Evolutionary conservation across 805 yeast genomes (phyloP).

Genomic region (Brettanomyces naardenensis): DNA sequence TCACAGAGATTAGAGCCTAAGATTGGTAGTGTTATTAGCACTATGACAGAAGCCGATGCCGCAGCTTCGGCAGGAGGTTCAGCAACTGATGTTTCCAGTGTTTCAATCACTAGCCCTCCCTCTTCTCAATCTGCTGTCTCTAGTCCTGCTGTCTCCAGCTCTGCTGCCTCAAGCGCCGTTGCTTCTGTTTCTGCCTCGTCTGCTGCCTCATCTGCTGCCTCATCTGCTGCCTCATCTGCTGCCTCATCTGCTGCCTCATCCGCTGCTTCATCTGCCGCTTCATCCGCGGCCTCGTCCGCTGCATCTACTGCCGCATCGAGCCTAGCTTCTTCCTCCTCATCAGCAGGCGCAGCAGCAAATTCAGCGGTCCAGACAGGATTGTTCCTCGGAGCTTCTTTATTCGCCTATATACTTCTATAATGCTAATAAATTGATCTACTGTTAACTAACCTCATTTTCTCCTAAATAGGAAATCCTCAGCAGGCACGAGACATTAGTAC

Average conservation of each 20-base stretch:
- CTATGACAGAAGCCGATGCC: slow-evolving; percentile 6
- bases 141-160: slow-evolving; percentile 3
- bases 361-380: slow-evolving; percentile 2
- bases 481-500: too few relatives aligned
- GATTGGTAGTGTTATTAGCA: too few relatives aligned
- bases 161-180: slow-evolving; percentile 1
- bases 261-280: slow-evolving; percentile 3
- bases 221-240: background rate
- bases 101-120: background rate
- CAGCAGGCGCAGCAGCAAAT: too few relatives aligned
- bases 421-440: too few relatives aligned
- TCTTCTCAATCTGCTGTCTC: slow-evolving; percentile 4
- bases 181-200: background rate
- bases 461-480: too few relatives aligned
- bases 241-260: slow-evolving; percentile 3
- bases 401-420: slow-evolving; percentile 4
- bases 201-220: background rate
- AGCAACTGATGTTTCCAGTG: background rate
- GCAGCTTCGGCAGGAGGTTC: too few relatives aligned
- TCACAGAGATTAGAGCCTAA: slow-evolving; percentile 14
- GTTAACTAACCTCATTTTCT: too few relatives aligned
- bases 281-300: too few relatives aligned
- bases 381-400: slow-evolving; percentile 1
- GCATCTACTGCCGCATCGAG: background rate
- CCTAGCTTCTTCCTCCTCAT: too few relatives aligned